Evolutionary conservation across 2,329 filamentous ascomycete species (phyloP), one percentile per base, ranked within the genome.

Genomic region (Xylariomycetidae sp.): DNA sequence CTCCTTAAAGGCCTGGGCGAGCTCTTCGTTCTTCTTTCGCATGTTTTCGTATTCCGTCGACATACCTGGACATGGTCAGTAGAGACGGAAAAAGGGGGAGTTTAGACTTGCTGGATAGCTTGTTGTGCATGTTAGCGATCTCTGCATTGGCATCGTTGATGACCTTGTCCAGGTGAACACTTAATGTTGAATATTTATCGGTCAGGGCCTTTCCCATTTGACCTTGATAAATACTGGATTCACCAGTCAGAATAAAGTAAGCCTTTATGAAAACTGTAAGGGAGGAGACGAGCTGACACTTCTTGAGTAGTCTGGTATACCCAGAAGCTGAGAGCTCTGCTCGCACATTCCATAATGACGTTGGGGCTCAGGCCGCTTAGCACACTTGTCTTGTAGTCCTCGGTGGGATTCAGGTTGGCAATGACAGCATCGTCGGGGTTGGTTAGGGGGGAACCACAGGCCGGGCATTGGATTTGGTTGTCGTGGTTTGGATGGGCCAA

Each of bases 301-400:
- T 95, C 85, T 50, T 92, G 85, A 3, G 80, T 80, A 14, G 81
- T 80, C 55, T 95, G 88, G 50, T 94, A 95, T 18, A 78, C 81
- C 82, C 88, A 94, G 54, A 95, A 95, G 19, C 74, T 77, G 44
- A 95, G 60, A 1, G 82, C 88, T 45, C 85, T 74, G 5, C 82
- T 80, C 15, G 87, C 84, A 58, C 88, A 94, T 49, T 95, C 89
- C 73, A 94, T 88, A 43, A 96, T 85, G 18, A 82, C 70, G 20
- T 73, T 81, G 1, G 90, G 90, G 40, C 79, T 85, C 1, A 96
- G 64, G 0, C 90, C 90, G 51, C 85, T 88, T 9, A 96, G 67
- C 1, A 94, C 76, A 40, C 82, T 89, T 0, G 85, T 88, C 59
- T 94, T 94, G 67, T 92, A 94, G 45, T 94, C 88, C 50, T 96